Evolutionary conservation across 2,329 filamentous ascomycete genomes (phyloP).

Genomic region (Colletotrichum sp.): DNA sequence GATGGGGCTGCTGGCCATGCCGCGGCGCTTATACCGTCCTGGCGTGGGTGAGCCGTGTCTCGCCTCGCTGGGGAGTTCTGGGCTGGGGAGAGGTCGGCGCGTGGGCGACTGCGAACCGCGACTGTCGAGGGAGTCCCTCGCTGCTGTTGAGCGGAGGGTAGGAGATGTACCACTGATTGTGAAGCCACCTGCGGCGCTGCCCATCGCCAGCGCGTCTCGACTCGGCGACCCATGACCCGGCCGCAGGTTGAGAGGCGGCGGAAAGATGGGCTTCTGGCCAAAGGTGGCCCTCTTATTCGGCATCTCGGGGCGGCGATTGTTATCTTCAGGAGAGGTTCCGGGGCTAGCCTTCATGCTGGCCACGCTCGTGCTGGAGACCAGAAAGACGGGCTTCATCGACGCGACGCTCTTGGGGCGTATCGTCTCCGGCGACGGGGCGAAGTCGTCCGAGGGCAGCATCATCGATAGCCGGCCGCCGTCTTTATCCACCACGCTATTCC

Average conservation of each 20-base stretch:
- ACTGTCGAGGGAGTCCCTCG: not conserved
- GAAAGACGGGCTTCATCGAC: conserved; percentile 21
- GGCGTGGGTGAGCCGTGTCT: conserved; percentile 1
- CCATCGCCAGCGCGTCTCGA: not conserved
- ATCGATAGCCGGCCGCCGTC: not conserved
- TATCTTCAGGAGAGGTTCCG: conserved; percentile 18
- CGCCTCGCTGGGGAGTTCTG: not conserved
- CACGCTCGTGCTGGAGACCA: conserved; percentile 14
- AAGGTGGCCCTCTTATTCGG: conserved; percentile 1
- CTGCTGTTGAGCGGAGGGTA: not conserved
- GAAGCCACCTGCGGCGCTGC: not conserved
- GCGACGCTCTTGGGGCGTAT: conserved; percentile 19
- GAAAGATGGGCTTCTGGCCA: conserved; percentile 10
- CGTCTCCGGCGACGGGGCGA: not conserved
- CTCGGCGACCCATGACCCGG: not conserved
- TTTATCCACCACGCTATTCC: not conserved
- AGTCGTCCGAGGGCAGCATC: not conserved
- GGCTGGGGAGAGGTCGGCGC: not conserved
- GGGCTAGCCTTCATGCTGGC: conserved; percentile 20
- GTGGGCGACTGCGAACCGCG: not conserved
- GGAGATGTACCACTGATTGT: not conserved
- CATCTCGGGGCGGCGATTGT: not conserved
- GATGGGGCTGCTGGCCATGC: not conserved
- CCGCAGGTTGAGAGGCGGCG: conserved; percentile 12
- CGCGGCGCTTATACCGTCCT: not conserved